Conservation (phyloP, 331 rosid species). For the Malus hybrid region DNA sequence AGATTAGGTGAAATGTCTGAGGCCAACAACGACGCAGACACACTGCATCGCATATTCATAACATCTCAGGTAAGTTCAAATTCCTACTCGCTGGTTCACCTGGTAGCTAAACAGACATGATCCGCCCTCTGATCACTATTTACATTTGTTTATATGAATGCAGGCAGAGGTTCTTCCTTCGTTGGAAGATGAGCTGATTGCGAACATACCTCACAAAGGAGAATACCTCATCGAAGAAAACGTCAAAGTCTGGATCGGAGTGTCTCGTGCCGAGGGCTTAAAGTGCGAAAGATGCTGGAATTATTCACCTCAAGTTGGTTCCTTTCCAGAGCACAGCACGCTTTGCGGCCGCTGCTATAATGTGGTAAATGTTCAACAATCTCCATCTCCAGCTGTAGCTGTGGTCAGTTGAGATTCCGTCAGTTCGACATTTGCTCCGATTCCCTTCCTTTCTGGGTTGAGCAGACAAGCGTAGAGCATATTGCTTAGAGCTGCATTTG, state of each 20-base stretch:
- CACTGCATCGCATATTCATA: constrained; percentile 61
- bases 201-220: constrained; percentile 47
- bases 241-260: constrained; percentile 72
- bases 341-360: constrained; percentile 81
- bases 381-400: constrained; percentile 52
- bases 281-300: constrained; percentile 99
- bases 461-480: too few species aligned
- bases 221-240: constrained; percentile 66
- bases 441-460: too few species aligned
- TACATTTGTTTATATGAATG: neutral
- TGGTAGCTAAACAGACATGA: too few species aligned
- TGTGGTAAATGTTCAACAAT: constrained; percentile 27
- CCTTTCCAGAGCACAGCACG: constrained; percentile 60
- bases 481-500: too few species aligned
- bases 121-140: too few species aligned
- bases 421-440: neutral
- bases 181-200: constrained; percentile 34
- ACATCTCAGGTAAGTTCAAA: constrained; percentile 72
- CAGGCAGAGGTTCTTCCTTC: constrained; percentile 80
- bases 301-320: constrained; percentile 71
- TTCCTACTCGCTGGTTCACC: too few species aligned
- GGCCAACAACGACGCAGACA: constrained; percentile 58
- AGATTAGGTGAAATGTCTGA: constrained; percentile 52
- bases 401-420: constrained; percentile 29
- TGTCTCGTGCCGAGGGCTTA: constrained; percentile 73